These are phyloP conservation scores for Hericium erinaceus DNA, from an alignment of 768 basidiomycete genomes.

Conservation along the genomic window DNA sequence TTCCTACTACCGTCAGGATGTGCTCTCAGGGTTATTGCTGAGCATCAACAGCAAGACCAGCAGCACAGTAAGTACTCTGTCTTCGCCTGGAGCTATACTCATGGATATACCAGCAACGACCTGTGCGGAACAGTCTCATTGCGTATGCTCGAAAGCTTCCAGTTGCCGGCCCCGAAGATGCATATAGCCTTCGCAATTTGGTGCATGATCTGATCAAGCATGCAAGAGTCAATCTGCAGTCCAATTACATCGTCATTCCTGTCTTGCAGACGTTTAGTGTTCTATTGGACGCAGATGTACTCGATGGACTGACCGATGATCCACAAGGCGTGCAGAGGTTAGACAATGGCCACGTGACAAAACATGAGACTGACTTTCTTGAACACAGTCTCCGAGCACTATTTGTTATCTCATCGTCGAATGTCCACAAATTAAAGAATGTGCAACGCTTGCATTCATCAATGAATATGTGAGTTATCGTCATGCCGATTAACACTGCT, in stretches of 20 bases:
- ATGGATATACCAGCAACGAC: slow-evolving; percentile 47
- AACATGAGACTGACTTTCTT: neutral
- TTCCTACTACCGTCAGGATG: slow-evolving; percentile 44
- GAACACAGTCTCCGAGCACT: slow-evolving; percentile 41
- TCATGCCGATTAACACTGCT: neutral
- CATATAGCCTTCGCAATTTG: slow-evolving; percentile 43
- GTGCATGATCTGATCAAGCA: slow-evolving; percentile 48
- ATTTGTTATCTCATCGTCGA: slow-evolving; percentile 47
- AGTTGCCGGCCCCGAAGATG: slow-evolving; percentile 19
- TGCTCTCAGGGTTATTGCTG: slow-evolving; percentile 66
- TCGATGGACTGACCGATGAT: slow-evolving; percentile 39
- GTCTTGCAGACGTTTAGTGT: slow-evolving; percentile 67
- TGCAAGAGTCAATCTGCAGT: slow-evolving; percentile 41
- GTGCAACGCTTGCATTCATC: slow-evolving; percentile 71
- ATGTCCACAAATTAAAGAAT: slow-evolving; percentile 66
- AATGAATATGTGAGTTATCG: slow-evolving; percentile 67
- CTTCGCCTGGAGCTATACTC: slow-evolving; percentile 10
- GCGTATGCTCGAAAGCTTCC: slow-evolving; percentile 49
- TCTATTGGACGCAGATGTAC: slow-evolving; percentile 58
- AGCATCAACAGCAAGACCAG: slow-evolving; percentile 81
- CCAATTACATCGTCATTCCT: slow-evolving; percentile 76
- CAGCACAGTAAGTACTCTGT: slow-evolving; percentile 57
- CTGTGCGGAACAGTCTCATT: slow-evolving; percentile 52
- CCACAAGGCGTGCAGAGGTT: slow-evolving; percentile 44
- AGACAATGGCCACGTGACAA: slow-evolving; percentile 12